Evolutionary conservation across 2,329 filamentous ascomycete genomes (phyloP), one percentile per base, ranked within the genome.

Genomic region (Scleromitrula shiraiana): DNA sequence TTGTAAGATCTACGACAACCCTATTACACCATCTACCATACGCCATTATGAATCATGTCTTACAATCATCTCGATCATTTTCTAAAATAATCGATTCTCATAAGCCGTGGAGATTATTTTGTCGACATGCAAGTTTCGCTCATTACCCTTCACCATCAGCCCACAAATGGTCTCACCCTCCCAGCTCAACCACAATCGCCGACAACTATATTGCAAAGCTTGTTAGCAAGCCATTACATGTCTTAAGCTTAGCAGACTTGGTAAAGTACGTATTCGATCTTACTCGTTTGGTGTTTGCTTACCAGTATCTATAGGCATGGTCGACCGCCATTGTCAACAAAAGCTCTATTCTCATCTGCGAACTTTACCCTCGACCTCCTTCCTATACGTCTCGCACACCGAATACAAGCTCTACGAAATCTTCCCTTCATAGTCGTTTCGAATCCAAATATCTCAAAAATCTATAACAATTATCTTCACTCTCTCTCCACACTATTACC

Each of bases 371-470:
- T 97, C 56, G 87, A 84, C 23, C 85, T 96, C 45, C 82, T 97
- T 8, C 93, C 93, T 12, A 86, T 93, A 41, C 88, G 93, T 30
- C 82, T 98, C 22, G 93, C 93, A 22, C 88, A 94, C 65, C 88
- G 93, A 49, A 95, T 98, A 55, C 87, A 95, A 65, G 88, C 89
- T 36, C 74, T 98, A 15, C 84, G 90, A 54, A 95, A 95, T 64
- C 79, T 98, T 7, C 93, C 93, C 0, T 98, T 91, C 67, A 97
- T 98, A 55, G 91, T 98, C 47, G 93, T 98, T 22, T 90, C 91
- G n/a, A 97, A 98, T 64, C 88, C 89, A 1, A 88, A 96, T 64
- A 89, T 98, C 58, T 86, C 84, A 22, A 83, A 85, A 60, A 98
- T 98, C 56, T 95, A 97, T 73, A 83, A 87, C 67, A 97, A 96